A percentile compares a stretch with the other conserved stretches of the same genome.
These are phyloP conservation scores for Xylaria longipes DNA, from an alignment of 495 filamentous ascomycete species.

Conservation along the genomic window DNA sequence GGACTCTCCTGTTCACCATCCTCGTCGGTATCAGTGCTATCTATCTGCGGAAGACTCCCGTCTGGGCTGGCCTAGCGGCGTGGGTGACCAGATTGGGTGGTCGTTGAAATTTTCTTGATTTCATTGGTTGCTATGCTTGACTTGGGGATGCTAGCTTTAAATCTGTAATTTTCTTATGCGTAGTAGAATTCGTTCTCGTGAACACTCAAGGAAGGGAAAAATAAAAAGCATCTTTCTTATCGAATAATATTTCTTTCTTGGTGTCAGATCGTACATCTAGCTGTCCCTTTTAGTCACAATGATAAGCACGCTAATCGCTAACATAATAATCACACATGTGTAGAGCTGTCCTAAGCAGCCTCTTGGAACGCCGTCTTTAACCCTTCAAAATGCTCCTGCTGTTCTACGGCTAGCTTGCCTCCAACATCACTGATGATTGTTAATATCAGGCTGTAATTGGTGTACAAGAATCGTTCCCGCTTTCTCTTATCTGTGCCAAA, in stretches of 20 bases:
- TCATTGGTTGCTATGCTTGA: not conserved
- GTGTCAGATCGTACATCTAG: not conserved
- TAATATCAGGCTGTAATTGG: slow-evolving; percentile 90
- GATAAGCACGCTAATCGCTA: slow-evolving; percentile 20
- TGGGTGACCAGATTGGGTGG: slow-evolving; percentile 23
- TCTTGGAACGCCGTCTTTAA: slow-evolving; percentile 59
- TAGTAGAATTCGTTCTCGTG: slow-evolving; percentile 6
- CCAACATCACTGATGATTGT: slow-evolving; percentile 88
- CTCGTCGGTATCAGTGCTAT: slow-evolving; percentile 63
- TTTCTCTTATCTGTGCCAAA: slow-evolving; percentile 75
- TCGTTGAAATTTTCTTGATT: not conserved
- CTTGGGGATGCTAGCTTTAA: not conserved
- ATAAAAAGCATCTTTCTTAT: not conserved
- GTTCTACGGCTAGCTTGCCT: slow-evolving; percentile 79
- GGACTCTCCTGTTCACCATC: slow-evolving; percentile 67
- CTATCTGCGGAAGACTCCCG: slow-evolving; percentile 43
- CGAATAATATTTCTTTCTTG: not conserved
- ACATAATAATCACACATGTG: not conserved
- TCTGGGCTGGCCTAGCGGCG: slow-evolving; percentile 35
- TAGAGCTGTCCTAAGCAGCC: slow-evolving; percentile 28
- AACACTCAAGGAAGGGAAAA: not conserved
- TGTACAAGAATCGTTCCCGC: slow-evolving; percentile 85
- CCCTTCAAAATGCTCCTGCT: slow-evolving; percentile 70
- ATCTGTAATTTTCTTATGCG: not conserved
- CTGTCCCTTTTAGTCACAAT: not conserved